A percentile compares a stretch with the other conserved stretches of the same genome.
Conservation (phyloP, 352 stramenopile species). For the Pythium sukuiense region DNA sequence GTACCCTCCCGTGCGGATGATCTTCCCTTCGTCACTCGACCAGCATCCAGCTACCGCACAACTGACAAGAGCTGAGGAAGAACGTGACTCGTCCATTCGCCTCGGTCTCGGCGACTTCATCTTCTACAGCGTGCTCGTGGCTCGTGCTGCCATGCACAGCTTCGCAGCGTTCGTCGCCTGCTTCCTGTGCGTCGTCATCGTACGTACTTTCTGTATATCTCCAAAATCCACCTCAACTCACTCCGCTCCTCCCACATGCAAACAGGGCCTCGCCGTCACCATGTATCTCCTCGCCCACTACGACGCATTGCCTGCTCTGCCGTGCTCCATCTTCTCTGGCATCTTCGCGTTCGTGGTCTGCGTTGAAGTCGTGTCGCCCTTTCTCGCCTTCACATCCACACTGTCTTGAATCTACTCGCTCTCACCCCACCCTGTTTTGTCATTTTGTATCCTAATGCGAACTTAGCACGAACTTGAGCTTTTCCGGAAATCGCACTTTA, state of each 20-base stretch:
- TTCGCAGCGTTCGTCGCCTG: conserved; percentile 92
- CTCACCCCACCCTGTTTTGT: conserved; percentile 23
- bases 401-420: conserved; percentile 2
- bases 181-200: conserved; percentile 91
- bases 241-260: conserved; percentile 4
- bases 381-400: conserved; percentile 30
- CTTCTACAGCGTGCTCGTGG: conserved; percentile 97
- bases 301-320: conserved; percentile 93
- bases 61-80: conserved; percentile 25
- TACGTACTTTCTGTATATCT: conserved; percentile 35
- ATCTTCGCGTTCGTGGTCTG: conserved; percentile 52
- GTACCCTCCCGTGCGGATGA: conserved; percentile 33
- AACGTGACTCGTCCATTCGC: conserved; percentile 79
- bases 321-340: conserved; percentile 93
- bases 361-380: conserved; percentile 33
- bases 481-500: conserved; percentile 28
- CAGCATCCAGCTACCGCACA: conserved; percentile 27
- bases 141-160: conserved; percentile 90
- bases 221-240: background rate
- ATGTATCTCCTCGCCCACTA: conserved; percentile 93
- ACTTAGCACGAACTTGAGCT: background rate
- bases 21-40: conserved; percentile 30
- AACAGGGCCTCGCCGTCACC: conserved; percentile 84
- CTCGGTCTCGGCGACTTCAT: conserved; percentile 97
- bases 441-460: background rate